A percentile compares a stretch with the other conserved stretches of the same genome.
Conservation (phyloP, 2,329 filamentous ascomycete species). For the Sporothrix brunneoviolacea region DNA sequence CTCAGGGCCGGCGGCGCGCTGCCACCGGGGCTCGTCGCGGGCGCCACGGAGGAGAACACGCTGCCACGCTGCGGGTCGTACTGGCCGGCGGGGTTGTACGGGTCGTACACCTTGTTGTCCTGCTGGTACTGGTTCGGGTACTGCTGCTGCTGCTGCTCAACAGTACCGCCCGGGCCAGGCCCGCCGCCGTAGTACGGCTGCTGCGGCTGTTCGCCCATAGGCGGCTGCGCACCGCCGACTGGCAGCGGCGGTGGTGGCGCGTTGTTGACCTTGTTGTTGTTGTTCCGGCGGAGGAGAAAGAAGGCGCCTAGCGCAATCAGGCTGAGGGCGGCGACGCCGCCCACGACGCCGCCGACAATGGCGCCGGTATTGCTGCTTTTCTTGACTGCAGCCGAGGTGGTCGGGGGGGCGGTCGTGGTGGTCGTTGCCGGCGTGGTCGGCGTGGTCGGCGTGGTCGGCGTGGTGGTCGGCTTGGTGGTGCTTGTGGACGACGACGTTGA, state of each 20-base stretch:
- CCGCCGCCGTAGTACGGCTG: constrained; percentile 13
- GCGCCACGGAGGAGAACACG: neutral
- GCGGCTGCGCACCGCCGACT: constrained; percentile 1
- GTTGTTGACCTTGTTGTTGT: constrained; percentile 18
- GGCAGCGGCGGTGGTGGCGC: neutral
- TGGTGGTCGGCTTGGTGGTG: neutral
- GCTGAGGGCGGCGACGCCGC: constrained; percentile 26
- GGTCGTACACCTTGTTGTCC: constrained; percentile 8
- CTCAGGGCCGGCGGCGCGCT: constrained; percentile 3
- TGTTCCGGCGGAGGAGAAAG: constrained; percentile 23
- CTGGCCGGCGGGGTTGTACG: neutral
- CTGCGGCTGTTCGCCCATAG: constrained; percentile 13
- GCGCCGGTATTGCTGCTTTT: constrained; percentile 20
- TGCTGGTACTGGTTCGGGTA: neutral
- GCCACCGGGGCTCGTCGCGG: neutral
- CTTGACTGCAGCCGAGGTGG: neutral
- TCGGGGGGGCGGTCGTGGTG: neutral
- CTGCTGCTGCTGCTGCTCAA: neutral
- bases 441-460: neutral
- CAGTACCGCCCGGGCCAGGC: neutral
- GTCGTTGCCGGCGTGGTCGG: neutral
- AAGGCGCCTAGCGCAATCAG: constrained; percentile 25
- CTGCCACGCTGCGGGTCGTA: constrained; percentile 6
- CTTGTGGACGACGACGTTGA: neutral
- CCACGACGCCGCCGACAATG: constrained; percentile 25